phyloP scores from a whole-genome alignment of 1,284 basidiomycete species.

The Sporisorium graminicola region DNA sequence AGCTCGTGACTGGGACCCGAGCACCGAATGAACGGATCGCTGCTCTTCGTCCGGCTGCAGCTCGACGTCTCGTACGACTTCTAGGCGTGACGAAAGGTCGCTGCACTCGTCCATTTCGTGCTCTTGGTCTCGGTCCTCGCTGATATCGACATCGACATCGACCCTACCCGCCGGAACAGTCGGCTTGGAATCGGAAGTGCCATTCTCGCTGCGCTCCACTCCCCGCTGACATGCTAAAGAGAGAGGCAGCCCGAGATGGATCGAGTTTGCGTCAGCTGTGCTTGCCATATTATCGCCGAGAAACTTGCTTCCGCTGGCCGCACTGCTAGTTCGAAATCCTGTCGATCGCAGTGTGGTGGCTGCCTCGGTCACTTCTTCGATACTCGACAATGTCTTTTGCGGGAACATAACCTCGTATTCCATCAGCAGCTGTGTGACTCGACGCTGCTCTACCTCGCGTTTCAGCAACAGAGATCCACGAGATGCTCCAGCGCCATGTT shows the following conservation, averaged over 20 bases:
- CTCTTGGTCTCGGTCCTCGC: background rate
- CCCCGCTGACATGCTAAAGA: conserved; percentile 7
- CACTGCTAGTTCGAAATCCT: conserved; percentile 17
- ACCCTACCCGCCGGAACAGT: background rate
- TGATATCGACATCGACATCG: background rate
- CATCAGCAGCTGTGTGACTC: conserved; percentile 3
- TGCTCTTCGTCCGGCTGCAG: conserved; percentile 12
- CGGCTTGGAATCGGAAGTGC: background rate
- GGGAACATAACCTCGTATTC: conserved; percentile 39
- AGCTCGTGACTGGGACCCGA: background rate
- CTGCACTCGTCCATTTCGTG: background rate
- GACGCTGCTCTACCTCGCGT: conserved; percentile 3
- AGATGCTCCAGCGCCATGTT: too few species aligned
- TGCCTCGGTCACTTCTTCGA: conserved; percentile 33
- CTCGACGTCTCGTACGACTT: conserved; percentile 16
- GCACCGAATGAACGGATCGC: background rate
- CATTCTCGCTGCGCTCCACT: background rate
- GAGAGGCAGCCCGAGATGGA: conserved; percentile 18
- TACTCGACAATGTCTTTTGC: conserved; percentile 34
- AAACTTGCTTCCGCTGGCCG: conserved; percentile 18
- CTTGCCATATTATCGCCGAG: conserved; percentile 1
- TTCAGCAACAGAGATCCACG: conserved; percentile 1
- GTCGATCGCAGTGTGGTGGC: conserved; percentile 11
- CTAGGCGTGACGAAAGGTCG: conserved; percentile 27
- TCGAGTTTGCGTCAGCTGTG: conserved; percentile 1